Evolutionary conservation across 768 basidiomycete genomes (phyloP).

Genomic region (Gymnopilus dilepis): DNA sequence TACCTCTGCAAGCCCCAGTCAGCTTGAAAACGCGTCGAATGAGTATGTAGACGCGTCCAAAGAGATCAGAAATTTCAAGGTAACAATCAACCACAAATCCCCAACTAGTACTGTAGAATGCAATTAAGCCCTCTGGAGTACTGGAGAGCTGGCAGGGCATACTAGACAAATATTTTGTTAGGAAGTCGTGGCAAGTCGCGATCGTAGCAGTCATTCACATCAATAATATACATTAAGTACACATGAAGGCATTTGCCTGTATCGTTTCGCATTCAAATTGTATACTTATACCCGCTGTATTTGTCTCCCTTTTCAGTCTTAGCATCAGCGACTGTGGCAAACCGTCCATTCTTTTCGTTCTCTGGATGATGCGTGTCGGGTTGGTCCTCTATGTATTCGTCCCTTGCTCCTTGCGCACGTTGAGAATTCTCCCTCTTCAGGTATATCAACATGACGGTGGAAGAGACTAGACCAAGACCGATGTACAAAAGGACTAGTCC

Average conservation of each 20-base stretch:
- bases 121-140: too few species aligned
- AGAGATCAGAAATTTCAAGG: too few species aligned
- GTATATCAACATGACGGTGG: conserved; percentile 43
- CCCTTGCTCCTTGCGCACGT: conserved; percentile 69
- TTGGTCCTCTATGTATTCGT: conserved; percentile 67
- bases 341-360: conserved; percentile 60
- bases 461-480: conserved; percentile 59
- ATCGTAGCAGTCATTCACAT: neutral
- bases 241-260: too few species aligned
- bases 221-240: too few species aligned
- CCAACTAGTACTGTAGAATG: too few species aligned
- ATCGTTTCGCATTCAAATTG: conserved; percentile 19
- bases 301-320: conserved; percentile 72
- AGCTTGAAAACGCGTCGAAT: too few species aligned
- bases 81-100: too few species aligned
- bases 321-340: conserved; percentile 63
- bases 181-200: neutral
- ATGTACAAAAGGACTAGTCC: conserved; percentile 77
- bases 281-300: conserved; percentile 81
- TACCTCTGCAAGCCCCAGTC: too few species aligned
- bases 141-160: too few species aligned
- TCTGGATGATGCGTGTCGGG: conserved; percentile 34
- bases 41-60: too few species aligned
- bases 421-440: conserved; percentile 66
- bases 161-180: neutral